Evolutionary conservation across 176 grass and related monocot genomes (phyloP).

Genomic region (Urochloa ruziziensis): DNA sequence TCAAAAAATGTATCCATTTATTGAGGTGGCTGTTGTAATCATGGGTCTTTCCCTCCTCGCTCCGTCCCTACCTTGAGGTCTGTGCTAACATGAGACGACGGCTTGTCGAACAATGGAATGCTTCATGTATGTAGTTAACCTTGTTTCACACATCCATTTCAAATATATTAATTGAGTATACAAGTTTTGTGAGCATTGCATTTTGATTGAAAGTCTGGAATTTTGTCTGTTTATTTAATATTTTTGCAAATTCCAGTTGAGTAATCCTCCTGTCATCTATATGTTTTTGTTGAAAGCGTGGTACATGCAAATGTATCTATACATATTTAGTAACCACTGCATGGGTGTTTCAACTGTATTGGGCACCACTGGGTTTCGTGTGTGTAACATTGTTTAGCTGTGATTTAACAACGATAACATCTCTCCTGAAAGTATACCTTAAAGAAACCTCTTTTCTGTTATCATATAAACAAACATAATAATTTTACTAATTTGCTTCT

Average conservation of each 20-base stretch:
- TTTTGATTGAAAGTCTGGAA: neutral
- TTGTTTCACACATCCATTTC: neutral
- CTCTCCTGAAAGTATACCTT: neutral
- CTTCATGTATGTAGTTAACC: neutral
- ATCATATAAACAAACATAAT: neutral
- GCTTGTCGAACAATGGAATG: neutral
- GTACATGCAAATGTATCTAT: neutral
- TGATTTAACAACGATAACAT: neutral
- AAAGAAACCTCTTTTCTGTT: neutral
- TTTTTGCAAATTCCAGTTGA: neutral
- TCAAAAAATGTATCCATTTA: neutral
- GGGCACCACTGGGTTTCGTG: neutral
- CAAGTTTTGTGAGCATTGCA: neutral
- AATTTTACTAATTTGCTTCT: neutral
- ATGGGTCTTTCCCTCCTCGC: neutral
- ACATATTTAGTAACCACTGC: neutral
- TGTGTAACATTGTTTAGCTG: neutral
- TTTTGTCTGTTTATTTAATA: neutral
- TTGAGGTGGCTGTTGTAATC: neutral
- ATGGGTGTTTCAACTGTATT: neutral
- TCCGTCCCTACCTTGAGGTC: neutral
- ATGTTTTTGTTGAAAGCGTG: neutral
- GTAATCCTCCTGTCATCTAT: neutral
- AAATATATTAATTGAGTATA: neutral
- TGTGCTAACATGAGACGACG: neutral